These are phyloP conservation scores for Pestalotiopsis sp. DNA, from an alignment of 2,329 filamentous ascomycete genomes.

Conservation along the genomic window DNA sequence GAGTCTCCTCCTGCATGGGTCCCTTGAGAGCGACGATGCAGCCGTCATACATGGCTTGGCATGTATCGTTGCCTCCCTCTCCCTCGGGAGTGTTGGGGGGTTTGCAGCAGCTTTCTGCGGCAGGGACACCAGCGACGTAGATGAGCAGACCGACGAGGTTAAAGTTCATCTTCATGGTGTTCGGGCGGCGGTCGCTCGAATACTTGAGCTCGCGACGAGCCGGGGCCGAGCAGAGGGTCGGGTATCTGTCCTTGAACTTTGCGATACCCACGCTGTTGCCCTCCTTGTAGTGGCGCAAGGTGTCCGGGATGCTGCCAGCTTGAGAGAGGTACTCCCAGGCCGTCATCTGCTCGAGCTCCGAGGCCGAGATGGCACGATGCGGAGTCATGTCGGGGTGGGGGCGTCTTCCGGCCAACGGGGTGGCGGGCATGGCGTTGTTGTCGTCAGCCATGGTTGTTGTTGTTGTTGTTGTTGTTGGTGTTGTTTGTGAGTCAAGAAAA, in stretches of 20 bases:
- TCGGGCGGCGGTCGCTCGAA: not conserved
- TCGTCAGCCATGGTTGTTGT: not conserved
- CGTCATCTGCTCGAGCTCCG: not conserved
- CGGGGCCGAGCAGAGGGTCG: not conserved
- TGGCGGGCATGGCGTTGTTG: not conserved
- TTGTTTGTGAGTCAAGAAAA: not conserved
- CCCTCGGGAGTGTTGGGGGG: not conserved
- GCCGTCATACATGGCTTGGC: not conserved
- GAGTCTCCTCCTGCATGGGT: not conserved
- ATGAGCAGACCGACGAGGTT: not conserved
- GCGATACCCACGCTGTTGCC: not conserved
- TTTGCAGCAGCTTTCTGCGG: not conserved
- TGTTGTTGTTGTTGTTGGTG: not conserved
- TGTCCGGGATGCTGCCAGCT: not conserved
- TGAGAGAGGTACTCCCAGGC: not conserved
- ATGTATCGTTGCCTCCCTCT: not conserved
- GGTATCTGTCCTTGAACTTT: not conserved
- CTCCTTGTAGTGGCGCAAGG: not conserved
- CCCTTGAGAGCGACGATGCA: not conserved
- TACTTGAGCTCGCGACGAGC: not conserved
- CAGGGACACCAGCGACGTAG: not conserved
- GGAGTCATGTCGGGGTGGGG: too few relatives aligned
- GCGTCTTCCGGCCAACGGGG: too few relatives aligned
- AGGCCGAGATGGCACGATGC: too few relatives aligned
- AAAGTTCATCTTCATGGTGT: not conserved